Evolutionary conservation across 805 yeast genomes (phyloP), one percentile per base, ranked within the genome.

Genomic region (Jamesozyma hellenica): DNA sequence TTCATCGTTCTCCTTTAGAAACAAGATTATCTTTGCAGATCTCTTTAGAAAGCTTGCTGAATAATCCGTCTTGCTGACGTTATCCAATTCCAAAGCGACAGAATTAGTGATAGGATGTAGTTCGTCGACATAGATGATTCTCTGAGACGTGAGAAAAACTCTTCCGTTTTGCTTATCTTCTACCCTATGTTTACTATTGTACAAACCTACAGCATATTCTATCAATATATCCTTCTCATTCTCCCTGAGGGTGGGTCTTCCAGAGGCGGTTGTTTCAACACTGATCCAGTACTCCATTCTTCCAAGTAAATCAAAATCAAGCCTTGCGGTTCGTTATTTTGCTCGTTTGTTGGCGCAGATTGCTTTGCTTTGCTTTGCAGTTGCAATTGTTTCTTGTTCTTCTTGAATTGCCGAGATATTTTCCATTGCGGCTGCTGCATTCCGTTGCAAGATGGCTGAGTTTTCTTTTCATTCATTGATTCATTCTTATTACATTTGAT

Each of bases 91-190:
- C 4, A 80, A 42, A 2, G 67, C 67, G 2, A 80, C 54, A 2
- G 83, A 74, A 40, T 64, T 54, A 5, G 55, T 50, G 3, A 52
- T 52, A 1, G 74, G 70, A 15, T 47, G 42, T 5, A 15, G 49
- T 40, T 74, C 72, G 49, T 82, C 88, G 11, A 88, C 73, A 56
- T 79, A 90, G 11, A 87, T 77, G 2, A 90, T 57, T 34, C 96
- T 62, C 40, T 70, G 70, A 29, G 77, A 74, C 0, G 97, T 88
- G 25, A 90, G 62, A 56, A 87, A 87, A 0, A 82, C 52, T 25
- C 95, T 66, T 0, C 97, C 97, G 42, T 71, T 62, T 54, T 84
- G 94, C 45, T 78, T 72, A 25, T 73, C 65, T 2, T 63, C 38
- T 18, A 84, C 71, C 61, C 83, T 84, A 43, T 65, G 64, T 42